Conservation (phyloP, 495 filamentous ascomycete genomes). For the Delitschia confertaspora region DNA sequence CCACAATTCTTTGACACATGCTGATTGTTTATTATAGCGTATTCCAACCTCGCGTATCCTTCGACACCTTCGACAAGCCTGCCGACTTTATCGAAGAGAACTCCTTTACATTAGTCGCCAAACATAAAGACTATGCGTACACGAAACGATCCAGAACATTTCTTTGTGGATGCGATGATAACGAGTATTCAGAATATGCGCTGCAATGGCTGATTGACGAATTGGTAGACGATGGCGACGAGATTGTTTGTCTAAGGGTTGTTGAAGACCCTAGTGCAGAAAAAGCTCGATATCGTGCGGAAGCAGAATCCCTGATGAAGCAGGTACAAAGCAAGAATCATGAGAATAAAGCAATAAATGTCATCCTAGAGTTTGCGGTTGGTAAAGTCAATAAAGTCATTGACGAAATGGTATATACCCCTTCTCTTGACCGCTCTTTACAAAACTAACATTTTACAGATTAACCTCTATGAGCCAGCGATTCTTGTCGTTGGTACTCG, state of each 20-base stretch:
- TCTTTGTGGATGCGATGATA: conserved; percentile 87
- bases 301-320: conserved; percentile 71
- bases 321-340: conserved; percentile 55
- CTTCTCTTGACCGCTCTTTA: not conserved
- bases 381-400: conserved; percentile 91
- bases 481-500: conserved; percentile 93
- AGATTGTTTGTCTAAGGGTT: conserved; percentile 87
- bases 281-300: conserved; percentile 65
- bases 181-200: conserved; percentile 91
- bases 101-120: conserved; percentile 68
- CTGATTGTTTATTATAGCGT: conserved; percentile 26
- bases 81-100: conserved; percentile 46
- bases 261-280: conserved; percentile 68
- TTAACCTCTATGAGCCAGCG: conserved; percentile 86
- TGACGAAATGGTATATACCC: conserved; percentile 68
- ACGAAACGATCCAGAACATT: conserved; percentile 81
- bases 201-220: conserved; percentile 91
- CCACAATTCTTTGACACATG: not conserved
- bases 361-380: conserved; percentile 81
- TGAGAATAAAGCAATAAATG: conserved; percentile 73
- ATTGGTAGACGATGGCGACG: conserved; percentile 91
- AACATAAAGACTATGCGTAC: conserved; percentile 82
- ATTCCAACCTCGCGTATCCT: conserved; percentile 66
- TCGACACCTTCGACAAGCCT: conserved; percentile 87
- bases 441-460: conserved; percentile 43